Evolutionary conservation across 2,329 filamentous ascomycete species (phyloP).

Genomic region (Fusarium anguioides): DNA sequence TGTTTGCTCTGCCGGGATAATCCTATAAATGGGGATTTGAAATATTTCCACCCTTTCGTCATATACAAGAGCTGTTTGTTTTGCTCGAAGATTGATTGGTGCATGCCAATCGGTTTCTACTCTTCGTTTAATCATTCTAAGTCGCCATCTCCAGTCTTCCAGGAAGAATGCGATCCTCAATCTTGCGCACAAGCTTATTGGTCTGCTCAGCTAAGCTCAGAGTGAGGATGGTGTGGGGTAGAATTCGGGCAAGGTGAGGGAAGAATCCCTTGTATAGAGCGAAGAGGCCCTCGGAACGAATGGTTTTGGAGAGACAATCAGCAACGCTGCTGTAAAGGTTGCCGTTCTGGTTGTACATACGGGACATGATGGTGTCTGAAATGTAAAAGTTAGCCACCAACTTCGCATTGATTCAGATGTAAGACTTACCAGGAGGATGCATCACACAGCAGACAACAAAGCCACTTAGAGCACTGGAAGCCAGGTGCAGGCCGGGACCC

Average conservation of each 20-base stretch:
- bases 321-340: slow-evolving; percentile 95
- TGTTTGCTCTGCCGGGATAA: slow-evolving; percentile 30
- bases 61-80: slow-evolving; percentile 23
- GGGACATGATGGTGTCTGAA: slow-evolving; percentile 94
- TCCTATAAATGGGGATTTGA: slow-evolving; percentile 20
- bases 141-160: slow-evolving; percentile 46
- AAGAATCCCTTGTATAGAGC: slow-evolving; percentile 99
- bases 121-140: not conserved
- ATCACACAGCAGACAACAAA: slow-evolving; percentile 98
- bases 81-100: slow-evolving; percentile 21
- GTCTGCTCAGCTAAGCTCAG: slow-evolving; percentile 96
- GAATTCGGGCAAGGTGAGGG: slow-evolving; percentile 90
- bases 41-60: slow-evolving; percentile 18
- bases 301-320: slow-evolving; percentile 90
- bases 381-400: slow-evolving; percentile 1
- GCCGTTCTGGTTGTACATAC: slow-evolving; percentile 98
- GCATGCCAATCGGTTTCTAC: not conserved
- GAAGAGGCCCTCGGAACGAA: slow-evolving; percentile 88
- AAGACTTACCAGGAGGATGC: slow-evolving; percentile 85
- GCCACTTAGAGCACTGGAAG: slow-evolving; percentile 88
- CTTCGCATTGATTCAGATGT: not conserved
- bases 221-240: slow-evolving; percentile 95
- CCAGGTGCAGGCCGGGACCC: slow-evolving; percentile 86
- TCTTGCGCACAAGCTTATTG: slow-evolving; percentile 86
- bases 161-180: slow-evolving; percentile 72